These are phyloP conservation scores for Erythrophleum fordii DNA, from an alignment of 306 rosid genomes.

Conservation along the genomic window DNA sequence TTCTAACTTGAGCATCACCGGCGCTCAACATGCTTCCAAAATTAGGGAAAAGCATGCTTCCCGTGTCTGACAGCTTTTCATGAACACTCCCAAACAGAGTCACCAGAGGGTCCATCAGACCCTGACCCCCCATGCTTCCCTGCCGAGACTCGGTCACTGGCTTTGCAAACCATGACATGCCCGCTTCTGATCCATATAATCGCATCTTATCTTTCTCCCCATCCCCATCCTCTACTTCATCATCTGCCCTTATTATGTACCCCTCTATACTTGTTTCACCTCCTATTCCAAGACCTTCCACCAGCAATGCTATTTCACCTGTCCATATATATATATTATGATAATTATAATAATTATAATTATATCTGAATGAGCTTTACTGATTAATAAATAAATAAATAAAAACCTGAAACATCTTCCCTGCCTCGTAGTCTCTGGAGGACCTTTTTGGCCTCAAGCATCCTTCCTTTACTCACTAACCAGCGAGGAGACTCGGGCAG, in stretches of 20 bases:
- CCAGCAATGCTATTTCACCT: constrained; percentile 74
- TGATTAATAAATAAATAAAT: too few species aligned
- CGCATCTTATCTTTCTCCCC: too few species aligned
- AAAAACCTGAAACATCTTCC: too few species aligned
- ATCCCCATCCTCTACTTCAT: not conserved
- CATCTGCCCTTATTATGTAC: constrained; percentile 77
- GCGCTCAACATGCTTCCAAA: constrained; percentile 91
- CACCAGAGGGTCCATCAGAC: constrained; percentile 45
- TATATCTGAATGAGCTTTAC: too few species aligned
- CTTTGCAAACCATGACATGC: too few species aligned
- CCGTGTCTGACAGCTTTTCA: constrained; percentile 70
- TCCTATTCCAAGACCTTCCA: constrained; percentile 87
- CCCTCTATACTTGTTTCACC: constrained; percentile 78
- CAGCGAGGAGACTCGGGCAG: constrained; percentile 94
- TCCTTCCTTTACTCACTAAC: constrained; percentile 87
- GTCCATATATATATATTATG: not conserved
- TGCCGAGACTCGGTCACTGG: too few species aligned
- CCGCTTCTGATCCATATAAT: too few species aligned
- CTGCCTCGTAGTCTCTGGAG: constrained; percentile 72
- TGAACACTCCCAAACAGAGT: constrained; percentile 80
- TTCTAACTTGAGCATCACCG: constrained; percentile 61
- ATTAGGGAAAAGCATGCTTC: constrained; percentile 69
- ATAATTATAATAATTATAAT: too few species aligned
- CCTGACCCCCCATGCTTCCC: too few species aligned
- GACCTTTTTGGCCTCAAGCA: constrained; percentile 78